These are phyloP conservation scores for Teratosphaeria viscida DNA, from an alignment of 2,329 filamentous ascomycete species.

Conservation along the genomic window DNA sequence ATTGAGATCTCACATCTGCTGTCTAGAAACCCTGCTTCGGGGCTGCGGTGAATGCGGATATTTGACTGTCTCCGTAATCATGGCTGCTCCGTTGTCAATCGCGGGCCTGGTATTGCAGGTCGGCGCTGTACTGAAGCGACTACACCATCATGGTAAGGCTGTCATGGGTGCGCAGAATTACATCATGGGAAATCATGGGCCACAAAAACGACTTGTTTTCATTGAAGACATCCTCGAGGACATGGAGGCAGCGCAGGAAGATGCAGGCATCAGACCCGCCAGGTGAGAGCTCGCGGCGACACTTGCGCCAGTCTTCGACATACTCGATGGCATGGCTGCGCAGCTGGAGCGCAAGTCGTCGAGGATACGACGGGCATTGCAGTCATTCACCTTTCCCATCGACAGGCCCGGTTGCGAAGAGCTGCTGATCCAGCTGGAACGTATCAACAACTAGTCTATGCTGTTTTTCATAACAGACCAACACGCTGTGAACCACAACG, in stretches of 20 bases:
- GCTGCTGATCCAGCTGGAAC: not conserved
- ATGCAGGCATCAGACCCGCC: not conserved
- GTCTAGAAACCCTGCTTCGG: not conserved
- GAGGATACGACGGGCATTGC: not conserved
- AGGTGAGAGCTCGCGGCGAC: not conserved
- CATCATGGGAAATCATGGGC: not conserved
- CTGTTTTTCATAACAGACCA: not conserved
- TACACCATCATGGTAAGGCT: not conserved
- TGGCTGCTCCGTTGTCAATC: not conserved
- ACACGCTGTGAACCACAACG: not conserved
- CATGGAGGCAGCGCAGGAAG: not conserved
- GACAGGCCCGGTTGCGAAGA: not conserved
- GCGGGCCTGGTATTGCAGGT: not conserved
- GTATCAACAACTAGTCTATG: not conserved
- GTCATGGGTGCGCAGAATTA: not conserved
- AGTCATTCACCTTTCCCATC: not conserved
- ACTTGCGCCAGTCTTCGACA: not conserved
- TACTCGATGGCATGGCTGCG: not conserved
- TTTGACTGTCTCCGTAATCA: not conserved
- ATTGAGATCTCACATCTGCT: not conserved
- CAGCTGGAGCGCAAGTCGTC: not conserved
- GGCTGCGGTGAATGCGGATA: not conserved
- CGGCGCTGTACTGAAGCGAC: not conserved
- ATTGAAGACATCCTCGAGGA: not conserved
- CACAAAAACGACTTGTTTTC: not conserved